Conservation (phyloP, 805 yeast genomes). For the Yarrowia bubula region DNA sequence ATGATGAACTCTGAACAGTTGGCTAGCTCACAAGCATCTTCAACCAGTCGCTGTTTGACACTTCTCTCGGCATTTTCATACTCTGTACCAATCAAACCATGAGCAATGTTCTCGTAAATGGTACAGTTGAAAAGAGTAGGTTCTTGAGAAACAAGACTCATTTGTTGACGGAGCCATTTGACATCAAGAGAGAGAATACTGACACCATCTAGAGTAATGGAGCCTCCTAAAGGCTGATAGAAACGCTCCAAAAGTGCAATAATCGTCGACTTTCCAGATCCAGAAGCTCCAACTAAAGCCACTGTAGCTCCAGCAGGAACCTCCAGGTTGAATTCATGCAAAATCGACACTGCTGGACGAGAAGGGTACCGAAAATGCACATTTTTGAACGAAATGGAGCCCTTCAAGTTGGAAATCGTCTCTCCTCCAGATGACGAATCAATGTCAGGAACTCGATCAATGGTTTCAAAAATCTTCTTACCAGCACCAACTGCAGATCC, state of each 20-base stretch:
- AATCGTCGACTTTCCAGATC: slow-evolving; percentile 91
- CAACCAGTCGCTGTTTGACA: slow-evolving; percentile 40
- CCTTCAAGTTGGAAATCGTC: slow-evolving; percentile 39
- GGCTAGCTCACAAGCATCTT: slow-evolving; percentile 42
- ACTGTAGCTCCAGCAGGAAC: slow-evolving; percentile 88
- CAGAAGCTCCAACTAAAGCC: slow-evolving; percentile 94
- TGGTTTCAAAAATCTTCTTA: slow-evolving; percentile 44
- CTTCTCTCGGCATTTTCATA: slow-evolving; percentile 49
- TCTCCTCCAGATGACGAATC: slow-evolving; percentile 39
- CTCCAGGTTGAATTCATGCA: slow-evolving; percentile 69
- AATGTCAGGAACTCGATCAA: slow-evolving; percentile 44
- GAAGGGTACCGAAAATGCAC: slow-evolving; percentile 85
- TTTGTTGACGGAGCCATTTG: slow-evolving; percentile 66
- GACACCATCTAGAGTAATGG: slow-evolving; percentile 77
- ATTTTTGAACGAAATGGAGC: slow-evolving; percentile 76
- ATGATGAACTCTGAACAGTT: slow-evolving; percentile 44
- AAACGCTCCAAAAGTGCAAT: slow-evolving; percentile 82
- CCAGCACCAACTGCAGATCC: slow-evolving; percentile 45
- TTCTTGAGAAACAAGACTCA: slow-evolving; percentile 95
- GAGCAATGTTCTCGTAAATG: slow-evolving; percentile 80
- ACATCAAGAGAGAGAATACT: slow-evolving; percentile 72
- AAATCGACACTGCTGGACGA: slow-evolving; percentile 74
- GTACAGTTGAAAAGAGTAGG: slow-evolving; percentile 90
- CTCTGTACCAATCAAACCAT: slow-evolving; percentile 69
- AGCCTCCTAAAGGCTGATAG: slow-evolving; percentile 74